A percentile compares a stretch with the other conserved stretches of the same genome.
phyloP scores from a whole-genome alignment of 2,329 filamentous ascomycete species.

The Neurospora sp. region DNA sequence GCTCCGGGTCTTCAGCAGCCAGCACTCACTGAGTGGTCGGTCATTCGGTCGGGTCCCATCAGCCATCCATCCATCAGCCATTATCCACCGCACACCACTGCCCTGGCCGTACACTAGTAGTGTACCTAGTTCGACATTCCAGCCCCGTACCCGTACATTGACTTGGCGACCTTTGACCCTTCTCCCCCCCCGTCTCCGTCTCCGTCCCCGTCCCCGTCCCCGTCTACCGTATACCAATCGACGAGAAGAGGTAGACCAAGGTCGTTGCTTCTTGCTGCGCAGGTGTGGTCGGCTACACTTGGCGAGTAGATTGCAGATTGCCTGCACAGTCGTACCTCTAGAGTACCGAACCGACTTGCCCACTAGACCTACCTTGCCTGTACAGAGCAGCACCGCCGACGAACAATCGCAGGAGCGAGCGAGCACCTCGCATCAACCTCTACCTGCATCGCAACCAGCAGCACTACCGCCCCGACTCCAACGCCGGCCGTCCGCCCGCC shows the following conservation, averaged over 20 bases:
- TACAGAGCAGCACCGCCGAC: not conserved
- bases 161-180: not conserved
- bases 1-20: not conserved
- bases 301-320: not conserved
- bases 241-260: not conserved
- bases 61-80: not conserved
- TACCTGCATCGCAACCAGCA: slow-evolving; percentile 3
- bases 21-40: not conserved
- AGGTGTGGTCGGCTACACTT: not conserved
- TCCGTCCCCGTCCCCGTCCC: not conserved
- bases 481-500: slow-evolving; percentile 17
- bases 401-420: not conserved
- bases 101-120: not conserved
- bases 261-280: not conserved
- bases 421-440: not conserved
- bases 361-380: not conserved
- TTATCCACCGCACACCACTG: slow-evolving; percentile 2
- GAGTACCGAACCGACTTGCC: not conserved
- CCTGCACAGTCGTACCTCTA: not conserved
- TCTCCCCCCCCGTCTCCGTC: not conserved
- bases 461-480: slow-evolving; percentile 6
- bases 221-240: not conserved
- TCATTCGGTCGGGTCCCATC: not conserved
- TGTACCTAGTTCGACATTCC: not conserved
- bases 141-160: not conserved